Evolutionary conservation across 768 basidiomycete genomes (phyloP), one percentile per base, ranked within the genome.

Genomic region (Pleurotus sapidus): DNA sequence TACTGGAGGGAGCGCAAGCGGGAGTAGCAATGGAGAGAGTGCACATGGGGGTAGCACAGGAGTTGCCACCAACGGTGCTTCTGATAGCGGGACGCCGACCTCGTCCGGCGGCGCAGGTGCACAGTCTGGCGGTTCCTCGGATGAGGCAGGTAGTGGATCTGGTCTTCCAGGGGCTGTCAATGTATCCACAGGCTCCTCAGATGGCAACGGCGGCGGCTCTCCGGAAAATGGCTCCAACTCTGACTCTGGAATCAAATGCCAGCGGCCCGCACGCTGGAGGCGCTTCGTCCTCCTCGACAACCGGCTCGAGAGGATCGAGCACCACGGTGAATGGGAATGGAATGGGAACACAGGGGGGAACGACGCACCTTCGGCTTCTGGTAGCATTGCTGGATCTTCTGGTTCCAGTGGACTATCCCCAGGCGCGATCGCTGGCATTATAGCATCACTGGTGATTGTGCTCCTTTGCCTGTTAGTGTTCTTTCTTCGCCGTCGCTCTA

Each of bases 371-470:
- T 38, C 15, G 40, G 17, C 70, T 38, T 34, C 59, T 23, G 49
- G 46, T 5, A 43, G 66, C 23, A 65, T 63, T 14, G 18, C 14
- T 18, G 39, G 49, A 9, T 42, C 60, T 24, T 59, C 30, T 59
- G 58, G n/a, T 51, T 57, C 37, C 47, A 64, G 66, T 17, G 70
- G 69, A 9, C 42, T 82, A 2, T 77, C 83, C 3, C 64, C 60
- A 0, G 82, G 77, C 24, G 77, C 73, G 20, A 77, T 85, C 47
- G 81, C 77, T 7, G 84, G 69, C 39, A 79, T 85, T 46, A 63
- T 61, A 12, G 55, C 74, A 15, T 25, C 46, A 3, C 25, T 67
- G 4, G 62, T 73, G 45, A 57, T 74, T 3, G 62, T 72, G 45
- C 48, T 73, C 17, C 54, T 82, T 7, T 63, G 59, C 5, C 50